Percentiles rank a stretch among this genome's conserved stretches.
These are phyloP conservation scores for Aeschynomene evenia DNA, from an alignment of 306 rosid genomes.

Conservation along the genomic window DNA sequence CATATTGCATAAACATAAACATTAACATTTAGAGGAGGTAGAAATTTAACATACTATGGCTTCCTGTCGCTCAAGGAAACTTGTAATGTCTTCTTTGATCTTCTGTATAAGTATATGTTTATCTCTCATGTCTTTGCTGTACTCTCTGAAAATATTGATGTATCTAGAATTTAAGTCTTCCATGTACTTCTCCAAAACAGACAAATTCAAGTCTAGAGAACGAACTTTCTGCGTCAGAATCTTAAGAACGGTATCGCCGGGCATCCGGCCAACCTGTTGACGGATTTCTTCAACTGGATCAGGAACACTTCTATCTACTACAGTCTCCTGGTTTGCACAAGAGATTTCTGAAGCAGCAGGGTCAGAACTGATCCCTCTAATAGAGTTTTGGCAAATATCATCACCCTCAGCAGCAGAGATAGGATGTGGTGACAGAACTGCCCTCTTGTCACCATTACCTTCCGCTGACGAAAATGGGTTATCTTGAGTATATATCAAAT, in stretches of 20 bases:
- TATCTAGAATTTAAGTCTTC: slow-evolving; percentile 79
- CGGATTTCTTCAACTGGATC: slow-evolving; percentile 66
- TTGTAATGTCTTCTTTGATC: slow-evolving; percentile 56
- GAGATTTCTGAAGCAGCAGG: slow-evolving; percentile 34
- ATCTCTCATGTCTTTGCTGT: slow-evolving; percentile 58
- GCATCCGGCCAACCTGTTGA: slow-evolving; percentile 82
- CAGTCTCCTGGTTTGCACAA: slow-evolving; percentile 36
- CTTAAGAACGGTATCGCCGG: slow-evolving; percentile 93
- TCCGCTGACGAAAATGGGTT: slow-evolving; percentile 42
- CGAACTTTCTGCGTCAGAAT: slow-evolving; percentile 92
- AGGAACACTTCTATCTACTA: slow-evolving; percentile 46
- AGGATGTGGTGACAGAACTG: slow-evolving; percentile 31
- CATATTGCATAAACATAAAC: neutral
- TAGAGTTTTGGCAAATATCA: slow-evolving; percentile 23
- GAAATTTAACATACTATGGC: slow-evolving; percentile 51
- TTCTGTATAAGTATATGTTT: slow-evolving; percentile 52
- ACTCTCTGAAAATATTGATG: slow-evolving; percentile 56
- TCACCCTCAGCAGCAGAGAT: slow-evolving; percentile 38
- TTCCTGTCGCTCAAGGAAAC: slow-evolving; percentile 52
- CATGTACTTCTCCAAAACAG: slow-evolving; percentile 80
- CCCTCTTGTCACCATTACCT: slow-evolving; percentile 48
- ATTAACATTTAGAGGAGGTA: slow-evolving; percentile 14
- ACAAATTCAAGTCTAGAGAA: slow-evolving; percentile 63
- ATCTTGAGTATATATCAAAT: slow-evolving; percentile 64
- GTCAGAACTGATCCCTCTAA: slow-evolving; percentile 38